A percentile compares a stretch with the other conserved stretches of the same genome.
Evolutionary conservation across 2,329 filamentous ascomycete species (phyloP).

Genomic region (Metarhizium robertsii): DNA sequence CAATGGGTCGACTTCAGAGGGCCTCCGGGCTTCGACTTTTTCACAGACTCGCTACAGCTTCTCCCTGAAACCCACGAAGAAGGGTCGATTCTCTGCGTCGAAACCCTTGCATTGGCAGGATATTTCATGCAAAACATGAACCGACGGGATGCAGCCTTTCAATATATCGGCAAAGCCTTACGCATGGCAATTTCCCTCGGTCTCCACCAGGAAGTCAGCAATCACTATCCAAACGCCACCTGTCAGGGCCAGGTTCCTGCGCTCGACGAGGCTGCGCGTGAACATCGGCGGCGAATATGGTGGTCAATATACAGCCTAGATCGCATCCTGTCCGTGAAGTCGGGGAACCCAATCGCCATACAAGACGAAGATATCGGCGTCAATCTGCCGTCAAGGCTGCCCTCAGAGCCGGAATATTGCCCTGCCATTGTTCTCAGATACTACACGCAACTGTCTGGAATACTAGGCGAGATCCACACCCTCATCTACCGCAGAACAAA

Average conservation of each 20-base stretch:
- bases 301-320: conserved; percentile 49
- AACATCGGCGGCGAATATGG: conserved; percentile 43
- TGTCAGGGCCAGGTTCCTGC: conserved; percentile 11
- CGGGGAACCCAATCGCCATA: conserved; percentile 44
- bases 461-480: conserved; percentile 36
- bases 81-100: conserved; percentile 43
- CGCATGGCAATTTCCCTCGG: conserved; percentile 49
- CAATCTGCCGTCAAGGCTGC: conserved; percentile 25
- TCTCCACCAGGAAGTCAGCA: conserved; percentile 41
- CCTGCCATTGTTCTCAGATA: conserved; percentile 38
- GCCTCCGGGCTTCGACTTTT: conserved; percentile 46
- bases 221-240: background rate
- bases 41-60: conserved; percentile 39
- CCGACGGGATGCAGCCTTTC: conserved; percentile 42
- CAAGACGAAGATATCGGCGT: conserved; percentile 40
- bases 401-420: conserved; percentile 29
- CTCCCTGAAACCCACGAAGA: conserved; percentile 47
- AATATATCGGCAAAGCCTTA: conserved; percentile 44
- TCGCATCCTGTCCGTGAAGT: conserved; percentile 42
- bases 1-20: conserved; percentile 42
- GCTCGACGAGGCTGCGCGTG: conserved; percentile 31
- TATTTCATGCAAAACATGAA: conserved; percentile 51
- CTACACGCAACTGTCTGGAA: conserved; percentile 43
- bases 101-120: conserved; percentile 43
- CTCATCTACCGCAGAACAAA: conserved; percentile 38